Conservation (phyloP, 345 rosid species). For the Microcos paniculata region DNA sequence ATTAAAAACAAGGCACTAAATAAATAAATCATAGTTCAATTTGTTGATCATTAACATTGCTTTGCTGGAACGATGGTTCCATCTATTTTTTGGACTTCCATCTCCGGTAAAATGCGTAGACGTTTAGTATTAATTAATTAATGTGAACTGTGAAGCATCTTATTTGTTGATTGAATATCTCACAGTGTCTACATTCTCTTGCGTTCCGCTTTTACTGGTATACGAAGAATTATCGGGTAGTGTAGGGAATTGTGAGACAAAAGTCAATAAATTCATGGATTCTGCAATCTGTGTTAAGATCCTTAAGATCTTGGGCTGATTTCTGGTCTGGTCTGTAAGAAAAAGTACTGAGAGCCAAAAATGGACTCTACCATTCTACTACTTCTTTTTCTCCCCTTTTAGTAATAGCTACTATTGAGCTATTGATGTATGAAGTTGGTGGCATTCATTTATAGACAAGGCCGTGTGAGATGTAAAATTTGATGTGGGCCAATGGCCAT, state of each 20-base stretch:
- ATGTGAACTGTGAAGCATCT: not conserved
- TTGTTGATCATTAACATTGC: not conserved
- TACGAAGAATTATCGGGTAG: too few relatives aligned
- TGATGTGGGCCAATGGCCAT: too few relatives aligned
- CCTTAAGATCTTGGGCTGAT: not conserved
- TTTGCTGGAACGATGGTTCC: not conserved
- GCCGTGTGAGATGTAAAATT: too few relatives aligned
- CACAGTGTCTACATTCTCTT: not conserved
- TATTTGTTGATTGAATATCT: not conserved
- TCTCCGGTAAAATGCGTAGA: not conserved
- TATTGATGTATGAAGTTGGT: too few relatives aligned
- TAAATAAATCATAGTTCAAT: slow-evolving; percentile 16
- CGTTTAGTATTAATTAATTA: not conserved
- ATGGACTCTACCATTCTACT: not conserved
- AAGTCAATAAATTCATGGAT: too few relatives aligned
- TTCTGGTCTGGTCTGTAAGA: not conserved
- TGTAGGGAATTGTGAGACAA: not conserved
- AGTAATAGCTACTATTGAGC: too few relatives aligned
- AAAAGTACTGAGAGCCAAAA: not conserved
- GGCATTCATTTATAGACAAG: too few relatives aligned
- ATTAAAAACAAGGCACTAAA: slow-evolving; percentile 62
- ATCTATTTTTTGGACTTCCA: not conserved
- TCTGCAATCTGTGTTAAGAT: not conserved
- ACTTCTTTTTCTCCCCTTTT: too few relatives aligned
- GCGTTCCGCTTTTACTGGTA: not conserved